Evolutionary conservation across 441 rosid genomes (phyloP).

Genomic region (Hypseocharis bilobata): DNA sequence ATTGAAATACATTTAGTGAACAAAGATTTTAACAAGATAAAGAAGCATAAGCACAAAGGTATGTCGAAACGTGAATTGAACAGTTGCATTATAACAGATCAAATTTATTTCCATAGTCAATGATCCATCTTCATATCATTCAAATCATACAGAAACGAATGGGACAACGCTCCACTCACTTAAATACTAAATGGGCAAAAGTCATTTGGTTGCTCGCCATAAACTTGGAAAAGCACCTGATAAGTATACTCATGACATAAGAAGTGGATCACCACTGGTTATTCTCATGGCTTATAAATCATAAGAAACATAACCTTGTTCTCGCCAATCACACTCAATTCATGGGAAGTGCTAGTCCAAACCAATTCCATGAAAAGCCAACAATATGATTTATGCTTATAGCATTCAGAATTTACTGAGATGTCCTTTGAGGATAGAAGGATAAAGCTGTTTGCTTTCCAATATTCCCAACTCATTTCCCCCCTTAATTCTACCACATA

Average conservation of each 20-base stretch:
- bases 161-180: background rate
- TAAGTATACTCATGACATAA: no score
- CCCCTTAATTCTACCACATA: background rate
- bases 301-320: no score
- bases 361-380: background rate
- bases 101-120: background rate
- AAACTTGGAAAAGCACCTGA: background rate
- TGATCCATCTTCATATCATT: background rate
- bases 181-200: background rate
- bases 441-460: background rate
- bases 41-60: background rate
- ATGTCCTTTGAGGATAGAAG: background rate
- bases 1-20: slow-evolving; percentile 12
- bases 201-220: background rate
- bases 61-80: background rate
- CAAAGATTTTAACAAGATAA: slow-evolving; percentile 6
- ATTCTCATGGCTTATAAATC: no score
- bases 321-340: background rate
- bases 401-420: background rate
- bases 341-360: background rate
- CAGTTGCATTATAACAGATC: background rate
- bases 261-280: no score
- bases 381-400: background rate
- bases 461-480: background rate
- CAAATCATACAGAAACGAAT: background rate